Conservation (phyloP, 2,329 filamentous ascomycete genomes). For the Phoma sp. region DNA sequence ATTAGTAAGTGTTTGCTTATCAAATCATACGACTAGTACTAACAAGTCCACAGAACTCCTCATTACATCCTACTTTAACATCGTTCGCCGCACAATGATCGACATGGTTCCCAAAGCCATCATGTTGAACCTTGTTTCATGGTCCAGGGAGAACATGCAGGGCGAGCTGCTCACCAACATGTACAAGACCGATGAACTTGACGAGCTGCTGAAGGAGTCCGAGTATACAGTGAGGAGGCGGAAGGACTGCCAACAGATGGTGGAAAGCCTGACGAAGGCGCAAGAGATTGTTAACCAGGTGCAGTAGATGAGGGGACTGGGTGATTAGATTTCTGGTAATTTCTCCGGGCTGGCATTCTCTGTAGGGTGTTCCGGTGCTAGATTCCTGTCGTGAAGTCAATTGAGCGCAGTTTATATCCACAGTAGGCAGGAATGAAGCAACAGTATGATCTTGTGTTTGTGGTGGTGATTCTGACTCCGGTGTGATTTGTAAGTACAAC, state of each 20-base stretch:
- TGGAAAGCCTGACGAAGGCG: conserved; percentile 87
- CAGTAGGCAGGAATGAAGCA: neutral
- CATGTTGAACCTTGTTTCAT: conserved; percentile 96
- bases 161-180: conserved; percentile 95
- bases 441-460: neutral
- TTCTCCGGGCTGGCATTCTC: conserved; percentile 27
- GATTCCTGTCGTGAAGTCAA: conserved; percentile 22
- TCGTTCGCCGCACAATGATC: conserved; percentile 97
- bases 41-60: conserved; percentile 72
- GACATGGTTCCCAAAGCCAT: conserved; percentile 99
- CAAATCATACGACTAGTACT: conserved; percentile 13
- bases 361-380: conserved; percentile 31
- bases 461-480: no score
- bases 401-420: conserved; percentile 19
- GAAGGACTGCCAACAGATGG: conserved; percentile 99
- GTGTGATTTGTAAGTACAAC: no score
- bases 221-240: conserved; percentile 94
- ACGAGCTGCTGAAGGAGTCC: conserved; percentile 95
- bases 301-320: conserved; percentile 34
- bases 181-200: conserved; percentile 89
- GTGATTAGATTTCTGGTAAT: conserved; percentile 21
- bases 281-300: conserved; percentile 93
- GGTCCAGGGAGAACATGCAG: conserved; percentile 98
- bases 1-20: conserved; percentile 75
- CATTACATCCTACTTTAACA: conserved; percentile 97